Evolutionary conservation across 75 land plant species (phyloP).

Genomic region (Cupressus sempervirens): DNA sequence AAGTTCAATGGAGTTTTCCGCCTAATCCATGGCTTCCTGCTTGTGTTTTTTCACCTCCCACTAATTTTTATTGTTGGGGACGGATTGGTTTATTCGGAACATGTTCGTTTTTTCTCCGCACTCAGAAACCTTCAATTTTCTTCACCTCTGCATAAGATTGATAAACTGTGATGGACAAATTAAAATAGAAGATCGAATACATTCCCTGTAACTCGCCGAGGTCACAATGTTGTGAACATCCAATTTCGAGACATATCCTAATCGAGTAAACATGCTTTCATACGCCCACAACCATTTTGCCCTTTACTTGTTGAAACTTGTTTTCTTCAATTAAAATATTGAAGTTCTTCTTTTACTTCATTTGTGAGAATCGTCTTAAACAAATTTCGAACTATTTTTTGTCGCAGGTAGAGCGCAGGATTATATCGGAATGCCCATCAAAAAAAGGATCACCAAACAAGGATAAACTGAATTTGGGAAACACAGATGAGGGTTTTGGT

Average conservation of each 20-base stretch:
- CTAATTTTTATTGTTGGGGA: neutral
- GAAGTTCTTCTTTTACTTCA: no score
- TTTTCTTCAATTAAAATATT: no score
- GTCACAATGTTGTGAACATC: no score
- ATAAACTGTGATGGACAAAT: no score
- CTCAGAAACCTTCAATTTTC: no score
- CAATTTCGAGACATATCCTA: no score
- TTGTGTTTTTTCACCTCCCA: neutral
- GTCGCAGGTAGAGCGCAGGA: neutral
- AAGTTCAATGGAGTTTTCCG: neutral
- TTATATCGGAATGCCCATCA: conserved; percentile 1
- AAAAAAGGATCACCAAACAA: neutral
- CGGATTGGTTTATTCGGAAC: neutral
- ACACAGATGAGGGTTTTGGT: neutral
- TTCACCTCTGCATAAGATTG: no score
- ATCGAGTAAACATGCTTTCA: no score
- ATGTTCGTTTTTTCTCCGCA: neutral
- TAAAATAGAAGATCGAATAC: no score
- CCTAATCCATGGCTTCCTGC: neutral
- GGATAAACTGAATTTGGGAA: neutral
- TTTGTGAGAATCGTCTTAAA: neutral
- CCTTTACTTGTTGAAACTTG: no score
- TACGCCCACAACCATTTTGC: no score
- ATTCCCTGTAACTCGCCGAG: no score
- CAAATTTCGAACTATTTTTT: neutral